A percentile compares a stretch with the other conserved stretches of the same genome.
phyloP scores from a whole-genome alignment of 1,139 yeast species.

The Pichia kudriavzevii region DNA sequence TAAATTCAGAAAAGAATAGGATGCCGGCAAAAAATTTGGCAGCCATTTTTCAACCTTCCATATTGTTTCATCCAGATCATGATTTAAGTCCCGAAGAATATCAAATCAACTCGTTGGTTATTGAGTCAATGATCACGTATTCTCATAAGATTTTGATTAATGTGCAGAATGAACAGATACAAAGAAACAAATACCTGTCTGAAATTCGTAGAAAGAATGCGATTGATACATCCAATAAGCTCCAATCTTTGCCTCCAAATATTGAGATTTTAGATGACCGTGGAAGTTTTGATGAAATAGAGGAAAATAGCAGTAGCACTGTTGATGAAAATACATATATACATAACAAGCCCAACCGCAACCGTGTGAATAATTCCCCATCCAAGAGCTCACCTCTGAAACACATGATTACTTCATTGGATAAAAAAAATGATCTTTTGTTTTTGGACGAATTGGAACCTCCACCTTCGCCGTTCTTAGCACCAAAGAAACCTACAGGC shows the following conservation, averaged over 20 bases:
- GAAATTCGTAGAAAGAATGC: too few relatives aligned
- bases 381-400: constrained; percentile 10
- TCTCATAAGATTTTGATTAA: constrained; percentile 70
- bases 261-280: background rate
- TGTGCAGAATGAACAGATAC: constrained; percentile 26
- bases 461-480: constrained; percentile 3
- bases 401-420: constrained; percentile 5
- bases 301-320: background rate
- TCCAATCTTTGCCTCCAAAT: too few relatives aligned
- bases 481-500: constrained; percentile 9
- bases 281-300: constrained; percentile 3
- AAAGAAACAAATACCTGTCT: too few relatives aligned
- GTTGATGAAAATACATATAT: too few relatives aligned
- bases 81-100: constrained; percentile 90
- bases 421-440: background rate
- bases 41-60: constrained; percentile 93
- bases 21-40: constrained; percentile 94
- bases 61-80: constrained; percentile 85
- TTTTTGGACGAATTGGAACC: constrained; percentile 2
- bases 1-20: constrained; percentile 66
- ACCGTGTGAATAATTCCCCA: too few relatives aligned
- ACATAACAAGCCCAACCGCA: too few relatives aligned
- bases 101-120: constrained; percentile 77
- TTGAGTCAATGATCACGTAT: constrained; percentile 83
- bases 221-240: background rate